Conservation (phyloP, 1,284 basidiomycete genomes). For the Leccinum pallidistipes region DNA sequence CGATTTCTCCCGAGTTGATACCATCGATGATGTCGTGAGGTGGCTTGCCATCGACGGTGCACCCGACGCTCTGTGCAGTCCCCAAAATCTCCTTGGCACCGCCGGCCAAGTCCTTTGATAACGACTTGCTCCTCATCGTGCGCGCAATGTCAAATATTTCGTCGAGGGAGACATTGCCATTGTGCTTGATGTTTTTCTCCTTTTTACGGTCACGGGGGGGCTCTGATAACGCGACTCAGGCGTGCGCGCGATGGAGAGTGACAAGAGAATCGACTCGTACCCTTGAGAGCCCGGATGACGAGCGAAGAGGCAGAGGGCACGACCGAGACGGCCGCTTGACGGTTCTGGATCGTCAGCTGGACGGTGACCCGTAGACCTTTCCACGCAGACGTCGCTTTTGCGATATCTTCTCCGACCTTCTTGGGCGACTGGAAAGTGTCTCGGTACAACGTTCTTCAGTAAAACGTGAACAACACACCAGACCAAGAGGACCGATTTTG, state of each 20-base stretch:
- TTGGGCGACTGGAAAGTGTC: constrained; percentile 82
- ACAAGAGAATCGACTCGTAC: constrained; percentile 40
- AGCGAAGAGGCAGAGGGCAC: constrained; percentile 98
- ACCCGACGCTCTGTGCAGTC: constrained; percentile 93
- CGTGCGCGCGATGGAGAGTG: neutral
- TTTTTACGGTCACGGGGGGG: constrained; percentile 99
- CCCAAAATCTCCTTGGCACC: constrained; percentile 95
- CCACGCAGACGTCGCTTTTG: constrained; percentile 98
- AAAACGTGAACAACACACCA: constrained; percentile 58
- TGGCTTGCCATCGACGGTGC: constrained; percentile 93
- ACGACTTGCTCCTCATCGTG: constrained; percentile 95
- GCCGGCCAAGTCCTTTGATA: constrained; percentile 89
- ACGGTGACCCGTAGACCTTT: constrained; percentile 99
- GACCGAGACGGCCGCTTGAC: constrained; percentile 96
- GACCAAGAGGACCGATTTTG: constrained; percentile 99
- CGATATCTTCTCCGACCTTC: constrained; percentile 99
- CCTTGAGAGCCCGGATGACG: constrained; percentile 98
- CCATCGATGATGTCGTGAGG: constrained; percentile 96
- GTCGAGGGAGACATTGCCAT: constrained; percentile 93
- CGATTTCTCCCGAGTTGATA: constrained; percentile 94
- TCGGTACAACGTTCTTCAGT: neutral
- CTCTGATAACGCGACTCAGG: constrained; percentile 52
- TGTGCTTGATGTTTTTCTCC: constrained; percentile 99
- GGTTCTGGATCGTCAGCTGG: constrained; percentile 99
- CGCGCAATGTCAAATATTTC: constrained; percentile 96